Evolutionary conservation across 2,329 filamentous ascomycete species (phyloP), one percentile per base, ranked within the genome.

Genomic region (Calcarisporium arbuscula): DNA sequence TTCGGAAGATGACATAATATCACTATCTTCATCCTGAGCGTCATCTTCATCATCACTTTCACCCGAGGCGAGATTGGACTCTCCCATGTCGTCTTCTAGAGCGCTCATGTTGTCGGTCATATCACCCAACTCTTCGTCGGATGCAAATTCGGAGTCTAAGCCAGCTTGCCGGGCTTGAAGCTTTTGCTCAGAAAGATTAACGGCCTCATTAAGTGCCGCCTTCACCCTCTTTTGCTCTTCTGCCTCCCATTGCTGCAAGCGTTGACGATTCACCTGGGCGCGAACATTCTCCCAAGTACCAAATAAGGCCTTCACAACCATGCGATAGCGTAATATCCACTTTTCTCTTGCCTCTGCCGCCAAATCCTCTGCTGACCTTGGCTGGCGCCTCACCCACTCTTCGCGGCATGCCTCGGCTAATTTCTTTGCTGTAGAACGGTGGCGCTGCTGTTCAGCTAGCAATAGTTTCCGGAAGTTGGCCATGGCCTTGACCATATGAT

Each of bases 401-500:
- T 86, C 82, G 34, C 81, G 69, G 48, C 85, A 86, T 28, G 85
- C 82, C 50, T 85, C 77, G 2, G 90, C 90, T 34, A 94, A 60
- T 34, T 77, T 77, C 57, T 88, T 94, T 2, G 90, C 90, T 4
- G 73, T 68, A n/a, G 74, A 68, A 22, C 77, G 77, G 58, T 96
- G 90, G 10, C 80, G 72, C 43, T 77, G 76, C 47, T 88, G 84
- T 56, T 98, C 92, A 38, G 78, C 75, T 4, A 81, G 61, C 63
- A 96, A 76, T 22, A 96, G 68, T 49, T 80, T 84, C 30, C 85
- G 79, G 48, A 96, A 90, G 47, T 89, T 82, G 10, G 82, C 54
- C 39, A 84, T 81, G 41, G 94, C 89, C 30, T 81, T 80, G 29
- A 84, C 69, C 34, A 96, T 70, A 53, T 96, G 85, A 51, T 96